Evolutionary conservation across 1,284 basidiomycete species (phyloP), one percentile per base, ranked within the genome.

Genomic region (Marasmius oreades): DNA sequence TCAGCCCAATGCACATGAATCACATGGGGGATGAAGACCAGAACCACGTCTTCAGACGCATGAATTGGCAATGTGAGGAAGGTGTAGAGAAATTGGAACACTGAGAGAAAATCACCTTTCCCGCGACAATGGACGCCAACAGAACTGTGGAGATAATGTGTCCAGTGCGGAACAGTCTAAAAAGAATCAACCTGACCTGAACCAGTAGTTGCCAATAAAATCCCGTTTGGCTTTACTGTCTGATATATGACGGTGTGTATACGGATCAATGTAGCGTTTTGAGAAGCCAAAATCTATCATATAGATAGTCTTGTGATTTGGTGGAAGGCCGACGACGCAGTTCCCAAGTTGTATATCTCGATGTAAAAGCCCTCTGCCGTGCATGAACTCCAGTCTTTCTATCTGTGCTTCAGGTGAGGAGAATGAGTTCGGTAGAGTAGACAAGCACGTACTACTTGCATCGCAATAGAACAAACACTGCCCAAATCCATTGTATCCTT

Each of bases 201-300:
- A 90, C 87, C 87, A 90, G 65, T 90, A 90, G 64, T 90, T 90
- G 26, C 88, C 88, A 51, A 90, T 83, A 62, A 90, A 90, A 64
- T 88, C 84, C 42, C 86, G 80, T 64, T 84, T 84, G 10, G 65
- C 68, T 59, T 78, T 84, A 62, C 81, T 84, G 58, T 90, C 84
- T 18, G 82, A 79, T 56, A 90, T 86, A 62, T 90, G 88, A 23
- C 79, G 77, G 34, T 70, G 74, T 3, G 86, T 88, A 39, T 68
- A 59, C 18, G 76, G 77, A 68, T 90, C 85, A 61, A 90, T 81
- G 61, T 88, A 90, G 45, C 77, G 77, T 64, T 90, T 90, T 16
- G 87, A 88, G 66, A 90, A 90, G 8, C 88, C 88, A 67, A 90
- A 90, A 68, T 90, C 88, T 63, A 90, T 90, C 87, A 90, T 87